A percentile compares a stretch with the other conserved stretches of the same genome.
Evolutionary conservation across 2,329 filamentous ascomycete species (phyloP).

Genomic region (Ceratocystis harringtonii): DNA sequence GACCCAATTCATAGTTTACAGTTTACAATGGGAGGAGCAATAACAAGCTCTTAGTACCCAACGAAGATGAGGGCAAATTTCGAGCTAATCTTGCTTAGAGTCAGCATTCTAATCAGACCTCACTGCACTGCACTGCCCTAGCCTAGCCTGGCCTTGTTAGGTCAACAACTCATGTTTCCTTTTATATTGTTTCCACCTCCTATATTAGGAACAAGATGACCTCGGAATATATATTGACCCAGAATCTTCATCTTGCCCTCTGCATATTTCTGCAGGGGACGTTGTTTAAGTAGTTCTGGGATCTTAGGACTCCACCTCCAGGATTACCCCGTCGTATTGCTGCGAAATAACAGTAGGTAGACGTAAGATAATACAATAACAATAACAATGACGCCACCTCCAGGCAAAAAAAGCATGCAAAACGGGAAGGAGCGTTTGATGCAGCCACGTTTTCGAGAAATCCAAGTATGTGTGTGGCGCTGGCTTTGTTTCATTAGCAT

Average conservation of each 20-base stretch:
- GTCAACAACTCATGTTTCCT: too few species aligned
- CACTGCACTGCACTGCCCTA: background rate
- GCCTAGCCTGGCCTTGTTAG: too few species aligned
- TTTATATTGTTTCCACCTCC: too few species aligned
- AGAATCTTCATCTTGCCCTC: background rate
- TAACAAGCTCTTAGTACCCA: background rate
- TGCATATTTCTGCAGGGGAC: background rate
- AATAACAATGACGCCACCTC: background rate
- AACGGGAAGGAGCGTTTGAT: background rate
- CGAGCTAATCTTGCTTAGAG: background rate
- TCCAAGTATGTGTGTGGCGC: background rate
- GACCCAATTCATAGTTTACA: background rate
- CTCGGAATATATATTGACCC: background rate
- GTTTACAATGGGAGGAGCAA: background rate
- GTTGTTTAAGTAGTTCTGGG: background rate
- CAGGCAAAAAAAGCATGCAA: background rate
- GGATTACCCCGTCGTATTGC: too few species aligned
- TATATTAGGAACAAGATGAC: background rate
- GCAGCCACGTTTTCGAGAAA: constrained; percentile 9
- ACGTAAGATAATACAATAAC: too few species aligned
- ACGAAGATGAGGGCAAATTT: background rate
- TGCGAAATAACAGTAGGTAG: too few species aligned
- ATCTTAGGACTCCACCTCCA: background rate
- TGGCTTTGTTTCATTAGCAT: background rate
- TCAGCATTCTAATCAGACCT: background rate